Evolutionary conservation across 2,329 filamentous ascomycete genomes (phyloP), one percentile per base, ranked within the genome.

Genomic region (Arthrobotrys sinensis): DNA sequence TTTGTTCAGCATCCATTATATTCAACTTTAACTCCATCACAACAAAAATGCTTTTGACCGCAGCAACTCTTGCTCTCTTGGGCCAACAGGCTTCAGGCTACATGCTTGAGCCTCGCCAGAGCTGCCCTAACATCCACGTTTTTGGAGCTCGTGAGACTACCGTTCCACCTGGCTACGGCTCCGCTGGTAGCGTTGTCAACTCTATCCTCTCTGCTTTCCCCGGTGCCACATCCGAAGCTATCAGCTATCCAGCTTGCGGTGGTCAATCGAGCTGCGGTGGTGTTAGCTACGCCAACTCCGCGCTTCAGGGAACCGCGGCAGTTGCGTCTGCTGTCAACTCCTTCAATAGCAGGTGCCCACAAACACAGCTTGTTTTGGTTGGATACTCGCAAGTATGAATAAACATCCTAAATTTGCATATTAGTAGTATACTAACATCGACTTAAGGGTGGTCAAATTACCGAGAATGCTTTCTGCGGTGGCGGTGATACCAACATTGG

Each of bases 241-340:
- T 90, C 79, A 82, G 76, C 45, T 90, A 90, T 80, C 88, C 91
- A 43, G 90, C 90, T 1, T 91, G 89, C 48, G 90, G 90, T 71
- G 90, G 90, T 4, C 87, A 89, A 80, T 81, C 85, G 0, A 85
- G 85, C 0, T 91, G 90, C 80, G 89, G 89, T 12, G 86, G 87
- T n/a, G 84, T 88, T 28, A 87, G 86, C 81, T 92, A 92, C 80
- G 88, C 86, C 1, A 87, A 86, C 80, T 91, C 89, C 6, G 89
- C 88, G 0, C 82, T 85, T 3, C 86, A 88, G 70, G 90, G 90
- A 45, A 89, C 88, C 3, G 82, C 85, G 6, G 89, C 90, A 10
- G 89, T 90, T 3, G 87, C 88, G 1, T 87, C 84, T 43, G 89
- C 88, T 6, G 89, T 91, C 1, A 91, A 89, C 55, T 83, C 84